These are phyloP conservation scores for Pseudocercospora fijiensis DNA, from an alignment of 2,329 filamentous ascomycete genomes.

Conservation along the genomic window DNA sequence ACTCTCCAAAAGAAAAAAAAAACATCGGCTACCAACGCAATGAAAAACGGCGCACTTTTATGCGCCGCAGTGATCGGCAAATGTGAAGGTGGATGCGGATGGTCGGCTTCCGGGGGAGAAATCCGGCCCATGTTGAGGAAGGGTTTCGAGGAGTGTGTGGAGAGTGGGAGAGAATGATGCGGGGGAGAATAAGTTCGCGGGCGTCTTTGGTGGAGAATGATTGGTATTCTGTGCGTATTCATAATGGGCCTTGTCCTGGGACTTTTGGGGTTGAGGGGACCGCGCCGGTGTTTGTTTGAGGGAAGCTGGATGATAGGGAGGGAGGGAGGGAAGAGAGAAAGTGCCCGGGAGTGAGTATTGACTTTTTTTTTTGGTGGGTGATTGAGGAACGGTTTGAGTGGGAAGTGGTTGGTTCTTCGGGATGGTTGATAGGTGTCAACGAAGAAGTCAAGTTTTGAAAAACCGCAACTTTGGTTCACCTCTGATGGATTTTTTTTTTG, in stretches of 20 bases:
- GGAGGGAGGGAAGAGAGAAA: too few species aligned
- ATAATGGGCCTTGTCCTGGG: not conserved
- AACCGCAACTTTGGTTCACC: too few species aligned
- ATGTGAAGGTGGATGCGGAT: not conserved
- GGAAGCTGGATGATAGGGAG: too few species aligned
- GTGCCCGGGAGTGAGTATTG: too few species aligned
- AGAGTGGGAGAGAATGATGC: not conserved
- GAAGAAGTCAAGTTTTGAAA: too few species aligned
- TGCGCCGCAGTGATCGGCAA: not conserved
- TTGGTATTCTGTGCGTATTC: not conserved
- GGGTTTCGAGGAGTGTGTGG: not conserved
- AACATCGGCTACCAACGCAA: not conserved
- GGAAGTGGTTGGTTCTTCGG: too few species aligned
- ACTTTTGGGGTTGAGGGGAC: not conserved
- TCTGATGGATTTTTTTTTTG: too few species aligned
- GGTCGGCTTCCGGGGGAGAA: not conserved
- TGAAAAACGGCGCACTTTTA: not conserved
- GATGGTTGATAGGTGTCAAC: too few species aligned
- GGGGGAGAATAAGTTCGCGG: not conserved
- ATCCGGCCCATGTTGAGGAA: not conserved
- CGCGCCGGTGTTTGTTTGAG: not conserved
- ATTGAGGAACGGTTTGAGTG: too few species aligned
- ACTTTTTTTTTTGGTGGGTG: too few species aligned
- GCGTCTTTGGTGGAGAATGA: not conserved
- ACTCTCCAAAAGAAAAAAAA: not conserved